These are phyloP conservation scores for Zancudomyces culisetae DNA, from an alignment of 371 early-diverging fungal genomes.

Conservation along the genomic window DNA sequence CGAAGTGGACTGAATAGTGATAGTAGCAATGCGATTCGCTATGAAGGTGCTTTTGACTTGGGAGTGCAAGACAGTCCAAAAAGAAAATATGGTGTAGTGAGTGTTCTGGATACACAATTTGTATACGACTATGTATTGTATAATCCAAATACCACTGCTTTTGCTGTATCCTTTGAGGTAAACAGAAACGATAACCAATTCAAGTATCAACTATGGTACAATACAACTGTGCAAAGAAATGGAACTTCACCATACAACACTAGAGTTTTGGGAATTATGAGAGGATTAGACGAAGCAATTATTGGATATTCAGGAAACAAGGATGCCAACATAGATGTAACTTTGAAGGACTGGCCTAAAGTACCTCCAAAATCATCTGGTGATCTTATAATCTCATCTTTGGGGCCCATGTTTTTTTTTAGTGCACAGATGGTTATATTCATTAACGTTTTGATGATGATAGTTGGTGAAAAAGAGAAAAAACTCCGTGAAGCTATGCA, in stretches of 20 bases:
- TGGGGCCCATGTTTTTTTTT: conserved; percentile 43
- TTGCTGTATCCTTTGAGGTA: neutral
- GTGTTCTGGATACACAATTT: neutral
- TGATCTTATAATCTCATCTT: conserved; percentile 28
- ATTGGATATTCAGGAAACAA: conserved; percentile 7
- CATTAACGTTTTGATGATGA: conserved; percentile 43
- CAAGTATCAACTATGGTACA: conserved; percentile 2
- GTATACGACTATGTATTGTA: neutral
- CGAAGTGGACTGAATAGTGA: neutral
- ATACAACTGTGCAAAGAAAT: neutral
- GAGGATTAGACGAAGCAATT: conserved; percentile 1
- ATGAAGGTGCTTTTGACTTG: conserved; percentile 1
- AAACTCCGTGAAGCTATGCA: conserved; percentile 45
- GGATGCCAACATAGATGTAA: conserved; percentile 32
- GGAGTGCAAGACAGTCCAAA: neutral
- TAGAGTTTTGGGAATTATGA: neutral
- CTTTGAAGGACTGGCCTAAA: conserved; percentile 34
- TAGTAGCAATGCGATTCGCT: neutral
- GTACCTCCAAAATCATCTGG: conserved; percentile 20
- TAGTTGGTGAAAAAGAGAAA: conserved; percentile 51
- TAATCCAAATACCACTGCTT: conserved; percentile 1
- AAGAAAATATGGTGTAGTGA: neutral
- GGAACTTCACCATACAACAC: neutral
- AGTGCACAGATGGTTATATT: conserved; percentile 50
- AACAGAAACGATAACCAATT: neutral